Conservation (phyloP, 2,329 filamentous ascomycete genomes). For the Penicillium sp. region DNA sequence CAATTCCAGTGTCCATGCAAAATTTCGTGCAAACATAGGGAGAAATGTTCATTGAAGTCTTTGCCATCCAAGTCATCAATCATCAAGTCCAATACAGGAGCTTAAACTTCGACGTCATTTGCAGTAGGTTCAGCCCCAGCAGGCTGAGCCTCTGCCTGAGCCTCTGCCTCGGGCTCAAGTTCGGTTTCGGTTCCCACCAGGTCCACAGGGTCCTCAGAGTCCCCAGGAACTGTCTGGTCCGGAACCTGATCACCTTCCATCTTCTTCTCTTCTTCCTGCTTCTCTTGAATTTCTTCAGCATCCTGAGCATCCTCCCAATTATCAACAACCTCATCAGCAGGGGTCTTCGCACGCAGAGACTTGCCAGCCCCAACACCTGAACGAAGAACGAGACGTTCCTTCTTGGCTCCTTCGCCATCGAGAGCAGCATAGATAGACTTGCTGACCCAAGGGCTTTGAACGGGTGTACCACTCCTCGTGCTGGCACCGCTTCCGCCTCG, state of each 20-base stretch:
- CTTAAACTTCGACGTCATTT: neutral
- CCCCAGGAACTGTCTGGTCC: constrained; percentile 10
- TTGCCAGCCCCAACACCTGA: constrained; percentile 38
- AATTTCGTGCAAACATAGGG: neutral
- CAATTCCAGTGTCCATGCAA: neutral
- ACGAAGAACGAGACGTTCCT: constrained; percentile 37
- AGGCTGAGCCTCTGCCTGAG: neutral
- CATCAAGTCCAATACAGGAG: neutral
- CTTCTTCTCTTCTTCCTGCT: constrained; percentile 41
- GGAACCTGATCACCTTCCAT: constrained; percentile 27
- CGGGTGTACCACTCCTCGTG: constrained; percentile 25
- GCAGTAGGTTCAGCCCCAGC: neutral
- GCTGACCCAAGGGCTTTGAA: constrained; percentile 21
- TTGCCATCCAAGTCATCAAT: constrained; percentile 4
- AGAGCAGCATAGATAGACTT: constrained; percentile 36
- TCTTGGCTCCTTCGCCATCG: constrained; percentile 28
- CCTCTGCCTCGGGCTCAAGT: neutral
- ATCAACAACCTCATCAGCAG: constrained; percentile 41
- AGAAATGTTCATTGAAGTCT: neutral
- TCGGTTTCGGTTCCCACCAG: neutral
- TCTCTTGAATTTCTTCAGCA: constrained; percentile 41
- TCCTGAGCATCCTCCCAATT: constrained; percentile 50
- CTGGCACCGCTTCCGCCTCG: constrained; percentile 25
- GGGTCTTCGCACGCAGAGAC: constrained; percentile 23
- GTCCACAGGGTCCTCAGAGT: neutral